phyloP scores from a whole-genome alignment of 2,329 filamentous ascomycete genomes.

The Beauveria rudraprayagi region DNA sequence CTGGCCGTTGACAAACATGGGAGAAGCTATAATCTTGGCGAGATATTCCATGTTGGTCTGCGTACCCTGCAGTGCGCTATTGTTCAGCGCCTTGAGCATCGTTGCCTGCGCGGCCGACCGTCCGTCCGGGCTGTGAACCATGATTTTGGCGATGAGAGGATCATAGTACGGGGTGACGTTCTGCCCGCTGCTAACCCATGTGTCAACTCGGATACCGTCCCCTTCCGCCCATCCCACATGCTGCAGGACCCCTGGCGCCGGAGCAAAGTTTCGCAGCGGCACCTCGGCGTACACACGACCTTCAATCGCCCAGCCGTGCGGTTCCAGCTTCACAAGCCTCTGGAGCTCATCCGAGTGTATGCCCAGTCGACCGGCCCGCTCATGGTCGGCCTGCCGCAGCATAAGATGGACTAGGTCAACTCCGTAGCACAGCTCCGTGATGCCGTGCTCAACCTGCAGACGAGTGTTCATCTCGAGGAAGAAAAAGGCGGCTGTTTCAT shows the following conservation, averaged over 20 bases:
- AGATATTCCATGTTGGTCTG: constrained; percentile 51
- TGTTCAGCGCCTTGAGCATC: constrained; percentile 36
- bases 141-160: constrained; percentile 50
- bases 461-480: constrained; percentile 38
- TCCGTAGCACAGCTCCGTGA: constrained; percentile 67
- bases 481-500: constrained; percentile 25
- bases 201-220: constrained; percentile 48
- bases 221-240: constrained; percentile 46
- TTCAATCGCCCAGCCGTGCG: constrained; percentile 29
- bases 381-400: constrained; percentile 26
- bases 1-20: constrained; percentile 37
- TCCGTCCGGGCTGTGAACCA: constrained; percentile 37
- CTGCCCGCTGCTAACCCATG: constrained; percentile 52
- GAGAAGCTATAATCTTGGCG: constrained; percentile 36
- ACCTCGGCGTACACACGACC: constrained; percentile 38
- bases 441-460: constrained; percentile 37
- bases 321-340: constrained; percentile 6
- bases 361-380: neutral
- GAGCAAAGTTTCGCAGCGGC: constrained; percentile 49
- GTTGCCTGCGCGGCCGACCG: constrained; percentile 32
- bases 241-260: constrained; percentile 51
- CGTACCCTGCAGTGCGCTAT: constrained; percentile 36
- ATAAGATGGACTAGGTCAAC: constrained; percentile 59
- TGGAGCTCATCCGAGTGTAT: neutral
- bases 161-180: constrained; percentile 50